A percentile compares a stretch with the other conserved stretches of the same genome.
phyloP scores from a whole-genome alignment of 1,284 basidiomycete genomes.

The Heterobasidion irregulare region DNA sequence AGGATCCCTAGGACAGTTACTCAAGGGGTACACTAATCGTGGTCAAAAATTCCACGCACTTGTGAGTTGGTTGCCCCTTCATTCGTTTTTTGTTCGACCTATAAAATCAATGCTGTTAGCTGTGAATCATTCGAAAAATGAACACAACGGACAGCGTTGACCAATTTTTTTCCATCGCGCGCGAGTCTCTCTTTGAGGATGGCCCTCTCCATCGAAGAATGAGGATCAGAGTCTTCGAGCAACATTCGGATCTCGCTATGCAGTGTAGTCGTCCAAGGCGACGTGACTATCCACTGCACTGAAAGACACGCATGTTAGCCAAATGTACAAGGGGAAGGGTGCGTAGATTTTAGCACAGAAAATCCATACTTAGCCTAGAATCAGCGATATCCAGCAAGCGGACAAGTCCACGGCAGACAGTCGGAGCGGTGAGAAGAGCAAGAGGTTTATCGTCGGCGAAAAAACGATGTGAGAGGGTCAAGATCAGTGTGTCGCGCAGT shows the following conservation, averaged over 20 bases:
- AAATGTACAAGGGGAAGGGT: not conserved
- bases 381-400: slow-evolving; percentile 25
- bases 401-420: slow-evolving; percentile 39
- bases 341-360: not conserved
- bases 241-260: slow-evolving; percentile 19
- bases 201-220: not conserved
- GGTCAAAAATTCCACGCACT: too few species aligned
- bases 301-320: not conserved
- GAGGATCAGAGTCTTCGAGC: not conserved
- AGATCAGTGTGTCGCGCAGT: slow-evolving; percentile 38
- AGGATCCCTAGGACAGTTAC: not conserved
- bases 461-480: slow-evolving; percentile 35
- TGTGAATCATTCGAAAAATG: not conserved
- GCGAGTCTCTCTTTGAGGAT: slow-evolving; percentile 5
- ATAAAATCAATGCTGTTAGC: not conserved
- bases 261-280: slow-evolving; percentile 42
- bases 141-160: slow-evolving; percentile 2
- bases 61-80: not conserved
- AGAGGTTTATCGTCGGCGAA: slow-evolving; percentile 37
- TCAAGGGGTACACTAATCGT: not conserved
- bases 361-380: slow-evolving; percentile 24
- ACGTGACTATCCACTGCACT: slow-evolving; percentile 28
- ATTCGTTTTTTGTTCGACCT: not conserved
- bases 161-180: slow-evolving; percentile 1
- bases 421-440: slow-evolving; percentile 36